Evolutionary conservation across 208 protist genomes (phyloP).

Genomic region (Leishmania tropica): DNA sequence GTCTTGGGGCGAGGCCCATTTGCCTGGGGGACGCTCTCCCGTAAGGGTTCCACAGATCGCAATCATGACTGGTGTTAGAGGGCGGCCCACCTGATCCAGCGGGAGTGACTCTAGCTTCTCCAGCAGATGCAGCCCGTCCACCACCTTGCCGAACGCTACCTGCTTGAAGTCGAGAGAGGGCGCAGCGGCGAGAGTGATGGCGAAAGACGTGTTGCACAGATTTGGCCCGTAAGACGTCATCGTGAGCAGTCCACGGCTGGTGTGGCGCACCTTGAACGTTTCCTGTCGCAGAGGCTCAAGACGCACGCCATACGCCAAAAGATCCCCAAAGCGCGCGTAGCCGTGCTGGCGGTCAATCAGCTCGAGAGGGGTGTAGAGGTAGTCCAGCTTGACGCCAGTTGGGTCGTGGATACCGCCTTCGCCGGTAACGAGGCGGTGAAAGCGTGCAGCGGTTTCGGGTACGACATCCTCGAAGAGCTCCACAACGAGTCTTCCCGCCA

Average conservation of each 20-base stretch:
- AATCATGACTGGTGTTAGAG: constrained; percentile 56
- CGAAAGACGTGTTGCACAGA: constrained; percentile 71
- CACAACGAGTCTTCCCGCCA: constrained; percentile 82
- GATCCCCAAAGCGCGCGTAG: constrained; percentile 34
- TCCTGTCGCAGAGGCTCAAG: constrained; percentile 73
- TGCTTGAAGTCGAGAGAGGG: constrained; percentile 92
- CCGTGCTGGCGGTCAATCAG: constrained; percentile 54
- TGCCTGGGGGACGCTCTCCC: constrained; percentile 56
- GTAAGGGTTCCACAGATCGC: constrained; percentile 80
- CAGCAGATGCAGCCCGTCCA: constrained; percentile 71
- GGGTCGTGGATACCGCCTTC: constrained; percentile 52
- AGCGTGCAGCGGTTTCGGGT: constrained; percentile 91
- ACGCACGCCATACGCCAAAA: constrained; percentile 61
- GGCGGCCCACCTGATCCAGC: constrained; percentile 57
- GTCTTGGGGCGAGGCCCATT: constrained; percentile 26
- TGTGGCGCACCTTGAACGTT: constrained; percentile 90
- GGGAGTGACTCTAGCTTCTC: constrained; percentile 78
- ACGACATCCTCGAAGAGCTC: constrained; percentile 88
- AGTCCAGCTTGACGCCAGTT: constrained; percentile 72
- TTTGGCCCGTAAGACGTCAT: constrained; percentile 84
- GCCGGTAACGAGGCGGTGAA: constrained; percentile 86
- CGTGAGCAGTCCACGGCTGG: constrained; percentile 80
- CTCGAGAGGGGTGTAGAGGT: constrained; percentile 67
- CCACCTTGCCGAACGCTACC: constrained; percentile 94
- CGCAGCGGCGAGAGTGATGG: constrained; percentile 71